Evolutionary conservation across 768 basidiomycete species (phyloP).

Genomic region (Suillus luteus): DNA sequence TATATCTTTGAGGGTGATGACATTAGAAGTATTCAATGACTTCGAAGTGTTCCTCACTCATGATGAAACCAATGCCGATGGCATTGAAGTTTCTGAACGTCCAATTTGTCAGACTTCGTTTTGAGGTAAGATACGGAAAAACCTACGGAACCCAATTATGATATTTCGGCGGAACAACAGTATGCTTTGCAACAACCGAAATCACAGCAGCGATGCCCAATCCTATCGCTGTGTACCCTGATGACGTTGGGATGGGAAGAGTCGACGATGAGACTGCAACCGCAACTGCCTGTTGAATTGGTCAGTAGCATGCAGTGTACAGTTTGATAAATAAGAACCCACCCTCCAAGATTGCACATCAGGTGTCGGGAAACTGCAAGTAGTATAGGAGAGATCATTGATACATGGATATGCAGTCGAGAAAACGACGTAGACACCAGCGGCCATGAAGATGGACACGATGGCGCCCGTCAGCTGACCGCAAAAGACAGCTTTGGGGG

Average conservation of each 20-base stretch:
- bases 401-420: constrained; percentile 65
- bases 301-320: background rate
- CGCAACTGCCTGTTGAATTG: constrained; percentile 17
- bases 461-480: constrained; percentile 60
- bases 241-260: constrained; percentile 49
- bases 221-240: constrained; percentile 60
- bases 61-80: constrained; percentile 26
- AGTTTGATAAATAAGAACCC: background rate
- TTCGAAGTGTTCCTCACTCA: constrained; percentile 1
- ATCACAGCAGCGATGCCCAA: constrained; percentile 49
- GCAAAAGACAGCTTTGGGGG: constrained; percentile 63
- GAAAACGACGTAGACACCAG: constrained; percentile 63
- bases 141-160: constrained; percentile 25
- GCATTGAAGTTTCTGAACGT: constrained; percentile 27
- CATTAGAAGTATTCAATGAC: background rate
- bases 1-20: constrained; percentile 14
- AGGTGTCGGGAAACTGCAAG: constrained; percentile 26
- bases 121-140: background rate
- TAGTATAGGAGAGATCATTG: constrained; percentile 22
- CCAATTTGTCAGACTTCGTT: background rate
- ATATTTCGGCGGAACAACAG: constrained; percentile 25
- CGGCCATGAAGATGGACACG: constrained; percentile 60
- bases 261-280: constrained; percentile 25
- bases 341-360: constrained; percentile 31
- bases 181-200: constrained; percentile 43